phyloP scores from a whole-genome alignment of 2,329 filamentous ascomycete species.

The Aspergillus piperis region DNA sequence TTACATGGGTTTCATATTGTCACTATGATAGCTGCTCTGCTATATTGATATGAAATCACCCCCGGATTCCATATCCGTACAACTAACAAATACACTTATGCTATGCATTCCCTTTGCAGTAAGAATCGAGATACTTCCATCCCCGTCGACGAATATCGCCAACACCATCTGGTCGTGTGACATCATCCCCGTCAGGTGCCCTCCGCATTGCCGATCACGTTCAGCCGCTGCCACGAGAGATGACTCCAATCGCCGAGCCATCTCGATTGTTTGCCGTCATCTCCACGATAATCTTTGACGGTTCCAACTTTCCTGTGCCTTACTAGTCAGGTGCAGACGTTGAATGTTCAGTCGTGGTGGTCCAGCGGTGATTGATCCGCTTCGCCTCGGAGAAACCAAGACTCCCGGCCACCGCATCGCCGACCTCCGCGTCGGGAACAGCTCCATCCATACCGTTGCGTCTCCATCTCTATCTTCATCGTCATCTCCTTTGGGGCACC shows the following conservation, averaged over 20 bases:
- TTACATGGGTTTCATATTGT: no score
- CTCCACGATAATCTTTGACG: not conserved
- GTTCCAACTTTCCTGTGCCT: not conserved
- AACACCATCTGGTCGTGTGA: constrained; percentile 21
- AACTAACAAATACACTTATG: no score
- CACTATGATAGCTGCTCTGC: no score
- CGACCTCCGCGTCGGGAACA: constrained; percentile 19
- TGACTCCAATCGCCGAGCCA: not conserved
- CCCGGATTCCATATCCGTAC: no score
- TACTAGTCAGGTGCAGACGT: not conserved
- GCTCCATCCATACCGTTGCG: constrained; percentile 10
- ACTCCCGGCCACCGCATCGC: constrained; percentile 21
- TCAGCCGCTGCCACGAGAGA: not conserved
- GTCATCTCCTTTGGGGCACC: no score
- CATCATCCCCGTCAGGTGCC: constrained; percentile 26
- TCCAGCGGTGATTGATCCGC: not conserved
- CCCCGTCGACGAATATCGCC: no score
- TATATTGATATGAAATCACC: no score
- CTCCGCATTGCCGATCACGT: constrained; percentile 1
- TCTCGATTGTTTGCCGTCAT: not conserved
- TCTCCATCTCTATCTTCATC: not conserved
- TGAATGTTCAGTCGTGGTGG: not conserved
- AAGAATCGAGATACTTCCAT: no score
- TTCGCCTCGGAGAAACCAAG: constrained; percentile 31
- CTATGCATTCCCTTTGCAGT: no score